Evolutionary conservation across 768 basidiomycete species (phyloP).

Genomic region (Coprinellus micaceus): DNA sequence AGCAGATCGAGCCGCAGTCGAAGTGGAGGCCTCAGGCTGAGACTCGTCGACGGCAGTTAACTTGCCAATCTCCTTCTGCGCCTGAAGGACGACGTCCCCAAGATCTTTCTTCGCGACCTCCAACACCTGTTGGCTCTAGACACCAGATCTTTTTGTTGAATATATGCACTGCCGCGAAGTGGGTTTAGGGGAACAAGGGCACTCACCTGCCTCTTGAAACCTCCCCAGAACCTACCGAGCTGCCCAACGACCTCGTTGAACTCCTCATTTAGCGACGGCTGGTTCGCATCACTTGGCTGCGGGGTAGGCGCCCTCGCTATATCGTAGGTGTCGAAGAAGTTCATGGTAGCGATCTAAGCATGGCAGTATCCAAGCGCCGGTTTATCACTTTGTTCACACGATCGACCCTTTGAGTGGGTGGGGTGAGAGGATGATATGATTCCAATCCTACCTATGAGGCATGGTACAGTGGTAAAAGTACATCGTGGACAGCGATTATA

Average conservation of each 20-base stretch:
- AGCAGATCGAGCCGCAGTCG: not conserved
- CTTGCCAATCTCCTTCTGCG: constrained; percentile 72
- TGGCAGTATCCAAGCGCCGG: not conserved
- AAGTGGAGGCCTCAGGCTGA: not conserved
- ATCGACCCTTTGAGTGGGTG: not conserved
- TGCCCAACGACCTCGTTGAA: constrained; percentile 88
- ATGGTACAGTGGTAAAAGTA: constrained; percentile 1
- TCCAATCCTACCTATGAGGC: not conserved
- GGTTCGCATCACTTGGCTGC: constrained; percentile 39
- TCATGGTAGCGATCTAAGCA: constrained; percentile 43
- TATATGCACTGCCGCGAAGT: not conserved
- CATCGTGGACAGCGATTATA: not conserved
- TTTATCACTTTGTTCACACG: constrained; percentile 1
- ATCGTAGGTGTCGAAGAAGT: constrained; percentile 72
- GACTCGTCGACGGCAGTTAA: constrained; percentile 32
- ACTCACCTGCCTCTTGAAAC: constrained; percentile 82
- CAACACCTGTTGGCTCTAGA: constrained; percentile 65
- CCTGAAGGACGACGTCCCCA: constrained; percentile 68
- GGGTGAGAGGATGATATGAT: not conserved
- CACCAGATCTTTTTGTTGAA: not conserved
- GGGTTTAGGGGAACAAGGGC: not conserved
- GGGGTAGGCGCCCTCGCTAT: constrained; percentile 45
- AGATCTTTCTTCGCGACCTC: constrained; percentile 72
- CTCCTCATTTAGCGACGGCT: constrained; percentile 73
- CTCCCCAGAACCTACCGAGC: constrained; percentile 84